These are phyloP conservation scores for Croton laevigatus DNA, from an alignment of 441 rosid species.

Conservation along the genomic window DNA sequence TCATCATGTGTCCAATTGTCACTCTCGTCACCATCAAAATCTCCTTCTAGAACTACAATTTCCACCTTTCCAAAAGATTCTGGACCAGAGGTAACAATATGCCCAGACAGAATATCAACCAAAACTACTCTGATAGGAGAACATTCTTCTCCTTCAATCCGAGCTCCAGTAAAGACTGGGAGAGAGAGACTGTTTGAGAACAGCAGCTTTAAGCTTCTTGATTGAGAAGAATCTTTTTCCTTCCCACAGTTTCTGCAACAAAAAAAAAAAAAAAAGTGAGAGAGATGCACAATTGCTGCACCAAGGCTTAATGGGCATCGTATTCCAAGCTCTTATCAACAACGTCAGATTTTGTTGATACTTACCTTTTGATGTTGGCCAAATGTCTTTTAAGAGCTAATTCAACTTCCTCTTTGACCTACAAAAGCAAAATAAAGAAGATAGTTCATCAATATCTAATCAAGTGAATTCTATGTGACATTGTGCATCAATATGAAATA, in stretches of 20 bases:
- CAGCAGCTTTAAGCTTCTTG: conserved; percentile 66
- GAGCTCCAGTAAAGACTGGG: conserved; percentile 91
- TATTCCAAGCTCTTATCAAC: not conserved
- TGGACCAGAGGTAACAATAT: conserved; percentile 53
- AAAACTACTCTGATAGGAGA: conserved; percentile 59
- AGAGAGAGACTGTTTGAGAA: conserved; percentile 67
- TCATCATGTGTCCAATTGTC: conserved; percentile 75
- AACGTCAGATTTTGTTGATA: conserved; percentile 13
- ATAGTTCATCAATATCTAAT: not conserved
- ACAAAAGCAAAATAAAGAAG: conserved; percentile 21
- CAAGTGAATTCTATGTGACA: not conserved
- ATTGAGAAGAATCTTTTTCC: conserved; percentile 49
- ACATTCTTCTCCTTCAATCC: conserved; percentile 79
- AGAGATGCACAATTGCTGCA: not conserved
- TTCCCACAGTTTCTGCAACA: conserved; percentile 62
- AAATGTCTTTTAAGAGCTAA: conserved; percentile 76
- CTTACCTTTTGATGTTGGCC: conserved; percentile 62
- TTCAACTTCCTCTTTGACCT: conserved; percentile 98
- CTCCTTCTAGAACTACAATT: conserved; percentile 91
- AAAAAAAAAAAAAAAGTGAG: not conserved
- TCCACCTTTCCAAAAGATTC: conserved; percentile 81
- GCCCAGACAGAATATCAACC: conserved; percentile 57
- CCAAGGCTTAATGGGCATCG: conserved; percentile 3
- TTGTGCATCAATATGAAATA: not conserved
- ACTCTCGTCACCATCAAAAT: conserved; percentile 65